Evolutionary conservation across 73 alveolate species (phyloP).

Genomic region (Paramecium biaurelia): DNA sequence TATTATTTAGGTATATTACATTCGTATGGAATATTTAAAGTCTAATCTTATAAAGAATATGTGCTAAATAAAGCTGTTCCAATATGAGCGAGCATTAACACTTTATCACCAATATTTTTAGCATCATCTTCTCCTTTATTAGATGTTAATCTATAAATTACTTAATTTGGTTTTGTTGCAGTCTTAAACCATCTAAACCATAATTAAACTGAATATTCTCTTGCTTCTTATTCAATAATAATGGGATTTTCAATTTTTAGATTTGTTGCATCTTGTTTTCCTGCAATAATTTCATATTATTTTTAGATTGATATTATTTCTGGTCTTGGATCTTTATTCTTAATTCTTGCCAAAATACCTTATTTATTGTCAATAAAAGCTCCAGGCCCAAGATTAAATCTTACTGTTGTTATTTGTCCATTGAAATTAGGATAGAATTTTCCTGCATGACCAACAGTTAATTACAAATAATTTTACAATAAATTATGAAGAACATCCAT

Average conservation of each 20-base stretch:
- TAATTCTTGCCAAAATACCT: constrained; percentile 34
- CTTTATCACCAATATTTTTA: constrained; percentile 24
- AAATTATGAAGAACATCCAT: constrained; percentile 32
- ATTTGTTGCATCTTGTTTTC: constrained; percentile 24
- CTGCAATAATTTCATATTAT: neutral
- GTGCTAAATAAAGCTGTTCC: constrained; percentile 12
- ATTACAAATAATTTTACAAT: neutral
- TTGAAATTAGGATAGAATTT: constrained; percentile 38
- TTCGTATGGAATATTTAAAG: neutral
- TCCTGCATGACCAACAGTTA: constrained; percentile 36
- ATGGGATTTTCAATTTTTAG: neutral
- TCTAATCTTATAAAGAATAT: neutral
- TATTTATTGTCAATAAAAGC: constrained; percentile 24
- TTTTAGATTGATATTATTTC: neutral
- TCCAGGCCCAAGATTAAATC: constrained; percentile 44
- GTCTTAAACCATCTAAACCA: constrained; percentile 48
- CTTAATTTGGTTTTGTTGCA: neutral
- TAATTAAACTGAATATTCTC: neutral
- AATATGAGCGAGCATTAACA: neutral
- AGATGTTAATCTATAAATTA: constrained; percentile 22
- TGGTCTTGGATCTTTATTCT: constrained; percentile 42
- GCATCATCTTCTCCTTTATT: neutral
- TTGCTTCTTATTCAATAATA: neutral
- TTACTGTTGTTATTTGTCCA: constrained; percentile 13
- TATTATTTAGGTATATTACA: constrained; percentile 6